These are phyloP conservation scores for Schizophyllum commune DNA, from an alignment of 1,284 basidiomycete species.

Conservation along the genomic window DNA sequence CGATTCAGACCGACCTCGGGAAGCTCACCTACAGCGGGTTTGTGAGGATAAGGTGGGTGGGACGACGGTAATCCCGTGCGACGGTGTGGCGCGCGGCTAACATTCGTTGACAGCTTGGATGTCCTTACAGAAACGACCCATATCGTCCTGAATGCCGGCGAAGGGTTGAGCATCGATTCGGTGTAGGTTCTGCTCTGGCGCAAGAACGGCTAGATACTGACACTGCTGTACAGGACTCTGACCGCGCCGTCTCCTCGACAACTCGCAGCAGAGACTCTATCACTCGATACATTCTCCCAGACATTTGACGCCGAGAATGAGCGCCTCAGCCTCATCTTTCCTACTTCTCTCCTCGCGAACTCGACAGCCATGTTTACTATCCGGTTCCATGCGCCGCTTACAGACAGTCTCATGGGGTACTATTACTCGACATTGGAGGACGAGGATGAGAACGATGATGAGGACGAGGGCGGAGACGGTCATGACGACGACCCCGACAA, in stretches of 20 bases:
- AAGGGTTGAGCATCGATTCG: conserved; percentile 58
- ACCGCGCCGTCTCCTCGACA: conserved; percentile 45
- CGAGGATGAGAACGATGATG: conserved; percentile 27
- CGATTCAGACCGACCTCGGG: conserved; percentile 79
- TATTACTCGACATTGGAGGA: conserved; percentile 54
- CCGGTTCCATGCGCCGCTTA: conserved; percentile 25
- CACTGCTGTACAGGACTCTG: conserved; percentile 24
- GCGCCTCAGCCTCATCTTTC: conserved; percentile 54
- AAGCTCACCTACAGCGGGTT: conserved; percentile 70
- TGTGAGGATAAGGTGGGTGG: conserved; percentile 60
- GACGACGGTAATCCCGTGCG: neutral
- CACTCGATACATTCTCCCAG: conserved; percentile 23
- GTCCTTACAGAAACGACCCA: conserved; percentile 58
- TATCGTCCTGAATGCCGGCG: conserved; percentile 66
- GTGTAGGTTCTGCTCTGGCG: conserved; percentile 28
- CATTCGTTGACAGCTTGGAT: conserved; percentile 50
- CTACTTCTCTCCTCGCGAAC: conserved; percentile 46
- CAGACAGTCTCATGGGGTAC: conserved; percentile 66
- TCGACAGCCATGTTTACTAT: conserved; percentile 42
- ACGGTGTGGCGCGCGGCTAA: conserved; percentile 1
- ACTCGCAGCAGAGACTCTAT: conserved; percentile 33
- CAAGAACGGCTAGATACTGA: neutral
- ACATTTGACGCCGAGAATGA: conserved; percentile 59
- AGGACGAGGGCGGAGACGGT: too few species aligned
- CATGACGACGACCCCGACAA: too few species aligned